Percentiles rank a stretch among this genome's conserved stretches.
Evolutionary conservation across 148 eudicot genomes (phyloP).

Genomic region (Rhododendron ferrugineum): DNA sequence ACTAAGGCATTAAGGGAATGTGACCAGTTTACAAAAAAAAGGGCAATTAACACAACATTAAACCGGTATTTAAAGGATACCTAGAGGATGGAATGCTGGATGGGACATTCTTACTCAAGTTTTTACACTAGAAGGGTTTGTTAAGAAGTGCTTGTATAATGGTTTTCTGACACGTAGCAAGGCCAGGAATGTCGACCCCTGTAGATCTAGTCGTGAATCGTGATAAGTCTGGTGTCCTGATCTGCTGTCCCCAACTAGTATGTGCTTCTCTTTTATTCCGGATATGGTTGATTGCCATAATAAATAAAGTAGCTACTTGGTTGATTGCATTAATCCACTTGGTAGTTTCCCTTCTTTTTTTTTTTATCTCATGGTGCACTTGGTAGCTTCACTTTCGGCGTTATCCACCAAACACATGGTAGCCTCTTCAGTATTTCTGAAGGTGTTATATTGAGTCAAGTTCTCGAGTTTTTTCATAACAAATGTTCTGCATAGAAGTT

Average conservation of each 20-base stretch:
- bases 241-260: neutral
- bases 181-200: neutral
- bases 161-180: neutral
- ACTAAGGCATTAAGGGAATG: no score
- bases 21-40: no score
- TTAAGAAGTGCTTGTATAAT: neutral
- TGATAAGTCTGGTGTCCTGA: neutral
- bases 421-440: neutral
- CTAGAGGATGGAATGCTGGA: no score
- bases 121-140: neutral
- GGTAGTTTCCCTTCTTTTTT: neutral
- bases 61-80: no score
- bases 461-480: neutral
- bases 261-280: neutral
- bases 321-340: neutral
- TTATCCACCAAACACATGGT: neutral
- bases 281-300: neutral
- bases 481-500: neutral
- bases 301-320: neutral
- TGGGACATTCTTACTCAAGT: neutral
- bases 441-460: neutral
- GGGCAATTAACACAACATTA: no score
- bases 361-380: neutral
- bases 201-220: neutral
- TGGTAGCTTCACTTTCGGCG: neutral